A percentile compares a stretch with the other conserved stretches of the same genome.
Conservation (phyloP, 2,329 filamentous ascomycete genomes). For the Knufia petricola region DNA sequence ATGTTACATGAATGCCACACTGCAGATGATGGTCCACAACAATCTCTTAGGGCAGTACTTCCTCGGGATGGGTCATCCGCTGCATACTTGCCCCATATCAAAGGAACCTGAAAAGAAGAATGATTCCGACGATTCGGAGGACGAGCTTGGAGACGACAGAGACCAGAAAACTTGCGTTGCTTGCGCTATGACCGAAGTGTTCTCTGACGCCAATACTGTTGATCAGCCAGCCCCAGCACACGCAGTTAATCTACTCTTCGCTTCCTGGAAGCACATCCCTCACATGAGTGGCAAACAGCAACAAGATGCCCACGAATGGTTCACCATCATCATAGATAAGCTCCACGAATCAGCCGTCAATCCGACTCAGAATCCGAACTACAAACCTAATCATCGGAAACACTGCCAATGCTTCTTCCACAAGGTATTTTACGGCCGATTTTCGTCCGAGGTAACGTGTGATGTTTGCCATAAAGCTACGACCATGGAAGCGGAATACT, state of each 20-base stretch:
- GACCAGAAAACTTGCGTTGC: slow-evolving; percentile 42
- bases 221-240: slow-evolving; percentile 75
- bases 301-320: slow-evolving; percentile 95
- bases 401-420: slow-evolving; percentile 84
- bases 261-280: slow-evolving; percentile 75
- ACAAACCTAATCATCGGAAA: slow-evolving; percentile 10
- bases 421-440: slow-evolving; percentile 85
- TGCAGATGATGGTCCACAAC: slow-evolving; percentile 90
- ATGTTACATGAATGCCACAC: slow-evolving; percentile 93
- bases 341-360: slow-evolving; percentile 64
- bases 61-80: slow-evolving; percentile 78
- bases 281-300: slow-evolving; percentile 82
- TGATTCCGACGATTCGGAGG: slow-evolving; percentile 21
- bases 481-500: slow-evolving; percentile 75
- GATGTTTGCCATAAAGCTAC: slow-evolving; percentile 76
- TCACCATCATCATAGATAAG: slow-evolving; percentile 88
- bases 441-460: slow-evolving; percentile 84
- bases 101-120: slow-evolving; percentile 22
- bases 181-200: slow-evolving; percentile 53
- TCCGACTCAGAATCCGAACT: slow-evolving; percentile 24
- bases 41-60: slow-evolving; percentile 87
- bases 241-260: slow-evolving; percentile 77
- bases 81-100: slow-evolving; percentile 56
- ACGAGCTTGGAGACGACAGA: slow-evolving; percentile 16
- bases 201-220: slow-evolving; percentile 53